These are phyloP conservation scores for Polygonum maritimum DNA, from an alignment of 148 eudicot genomes.

Conservation along the genomic window DNA sequence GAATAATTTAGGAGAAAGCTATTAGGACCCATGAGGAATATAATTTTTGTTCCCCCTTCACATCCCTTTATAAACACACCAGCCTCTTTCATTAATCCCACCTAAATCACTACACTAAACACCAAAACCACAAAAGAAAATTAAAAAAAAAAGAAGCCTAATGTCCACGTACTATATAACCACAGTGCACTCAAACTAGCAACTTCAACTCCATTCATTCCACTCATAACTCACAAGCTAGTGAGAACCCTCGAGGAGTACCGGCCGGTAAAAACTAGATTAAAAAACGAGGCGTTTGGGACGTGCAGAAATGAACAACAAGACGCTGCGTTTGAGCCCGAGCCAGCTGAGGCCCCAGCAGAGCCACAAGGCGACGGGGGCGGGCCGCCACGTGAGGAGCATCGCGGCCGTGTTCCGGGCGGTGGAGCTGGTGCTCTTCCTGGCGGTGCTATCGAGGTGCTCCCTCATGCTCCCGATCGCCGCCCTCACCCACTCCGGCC, in stretches of 20 bases:
- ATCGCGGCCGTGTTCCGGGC: slow-evolving; percentile 49
- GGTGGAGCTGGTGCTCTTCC: slow-evolving; percentile 46
- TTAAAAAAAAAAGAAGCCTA: too few species aligned
- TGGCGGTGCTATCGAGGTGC: slow-evolving; percentile 41
- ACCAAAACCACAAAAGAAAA: neutral
- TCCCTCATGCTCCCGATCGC: slow-evolving; percentile 33
- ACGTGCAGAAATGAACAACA: neutral
- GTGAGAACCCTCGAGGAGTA: neutral
- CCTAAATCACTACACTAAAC: neutral
- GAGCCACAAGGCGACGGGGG: slow-evolving; percentile 5
- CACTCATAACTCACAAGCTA: neutral
- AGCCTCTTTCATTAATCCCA: neutral
- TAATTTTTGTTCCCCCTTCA: neutral
- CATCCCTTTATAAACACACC: neutral
- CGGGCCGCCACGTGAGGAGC: slow-evolving; percentile 25
- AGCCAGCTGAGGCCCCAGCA: neutral
- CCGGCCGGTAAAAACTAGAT: too few species aligned
- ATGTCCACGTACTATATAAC: neutral
- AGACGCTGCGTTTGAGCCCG: slow-evolving; percentile 7
- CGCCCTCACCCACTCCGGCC: slow-evolving; percentile 31
- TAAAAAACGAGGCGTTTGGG: neutral
- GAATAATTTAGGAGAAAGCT: neutral
- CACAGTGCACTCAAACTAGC: neutral
- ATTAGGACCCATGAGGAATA: neutral
- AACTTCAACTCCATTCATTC: neutral